Base-by-base conservation (phyloP, 2,329 filamentous ascomycete genomes). In the Tolypocladium tropicale region DNA sequence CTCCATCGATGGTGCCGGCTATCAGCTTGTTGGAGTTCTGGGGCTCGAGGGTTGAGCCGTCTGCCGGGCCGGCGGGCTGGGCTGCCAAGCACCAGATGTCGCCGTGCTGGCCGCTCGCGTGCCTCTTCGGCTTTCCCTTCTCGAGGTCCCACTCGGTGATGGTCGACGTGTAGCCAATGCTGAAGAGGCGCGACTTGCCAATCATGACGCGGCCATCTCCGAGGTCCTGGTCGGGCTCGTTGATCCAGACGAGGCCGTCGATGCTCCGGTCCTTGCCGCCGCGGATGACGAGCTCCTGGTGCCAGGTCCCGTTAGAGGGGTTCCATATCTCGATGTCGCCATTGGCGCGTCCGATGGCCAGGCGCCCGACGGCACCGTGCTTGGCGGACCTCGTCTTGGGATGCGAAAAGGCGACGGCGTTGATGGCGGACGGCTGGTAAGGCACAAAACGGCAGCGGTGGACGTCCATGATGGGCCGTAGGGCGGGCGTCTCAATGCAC, bases 281-380 rank as follows among this genome's bases (percentile, higher is more conserved):
- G 37, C 83, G 82, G 53, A 97, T 86, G 58, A 92, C 84, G 41
- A 84, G 85, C 76, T 99, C 94, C 70, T 97, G 94, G 61, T 90
- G 82, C 94, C 94, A 99, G 59, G 80, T 77, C 18, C 89, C 90
- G 61, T 82, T 83, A 55, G 85, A 75, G 3, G 93, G 91, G 70
- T 96, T 96, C 94, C 94, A 99, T 61, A 99, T 91, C 74, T 99
- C 94, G 64, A 99, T 94, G 67, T 96, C 90, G 64, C 94, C 94
- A 70, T 97, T 96, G 57, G 90, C 88, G 62, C 94, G 86, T 58
- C 94, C 94, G 64, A 99, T 82, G 2, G 94, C 94, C 55, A 97
- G 82, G 63, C 91, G 84, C 79, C 84, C 59, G 78, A 81, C 25
- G 80, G 78, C 64, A 72, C 79, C 64, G 69, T 77, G 69, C 70